These are phyloP conservation scores for Pyrus pyrifolia DNA, from an alignment of 306 rosid genomes.

Conservation along the genomic window DNA sequence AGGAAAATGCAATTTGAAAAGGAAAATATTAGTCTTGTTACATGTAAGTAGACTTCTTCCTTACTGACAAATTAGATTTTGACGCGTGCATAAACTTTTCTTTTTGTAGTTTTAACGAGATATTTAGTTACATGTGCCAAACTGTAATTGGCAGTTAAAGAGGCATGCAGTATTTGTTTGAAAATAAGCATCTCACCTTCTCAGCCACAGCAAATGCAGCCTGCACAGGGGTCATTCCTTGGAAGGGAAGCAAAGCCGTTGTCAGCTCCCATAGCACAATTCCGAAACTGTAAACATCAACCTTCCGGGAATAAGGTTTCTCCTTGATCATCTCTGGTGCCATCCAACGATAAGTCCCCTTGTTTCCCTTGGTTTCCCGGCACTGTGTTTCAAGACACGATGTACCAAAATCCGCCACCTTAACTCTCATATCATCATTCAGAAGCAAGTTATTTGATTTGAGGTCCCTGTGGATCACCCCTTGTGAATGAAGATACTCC, in stretches of 20 bases:
- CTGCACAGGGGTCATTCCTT: constrained; percentile 99
- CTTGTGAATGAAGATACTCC: constrained; percentile 98
- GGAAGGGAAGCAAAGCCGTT: constrained; percentile 86
- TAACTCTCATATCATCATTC: constrained; percentile 95
- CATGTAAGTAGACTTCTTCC: too few species aligned
- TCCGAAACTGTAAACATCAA: constrained; percentile 93
- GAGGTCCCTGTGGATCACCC: constrained; percentile 91
- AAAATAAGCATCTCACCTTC: constrained; percentile 54
- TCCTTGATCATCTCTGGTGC: constrained; percentile 98
- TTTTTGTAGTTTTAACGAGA: too few species aligned
- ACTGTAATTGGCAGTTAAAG: neutral
- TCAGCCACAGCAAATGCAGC: constrained; percentile 99
- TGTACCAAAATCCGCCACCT: constrained; percentile 95
- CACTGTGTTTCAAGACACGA: constrained; percentile 92
- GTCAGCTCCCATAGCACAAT: constrained; percentile 98
- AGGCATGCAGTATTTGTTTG: neutral
- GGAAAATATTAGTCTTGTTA: neutral
- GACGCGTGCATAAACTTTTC: too few species aligned
- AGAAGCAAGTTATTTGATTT: constrained; percentile 92
- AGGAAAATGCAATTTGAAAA: neutral
- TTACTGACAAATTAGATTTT: too few species aligned
- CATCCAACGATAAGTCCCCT: constrained; percentile 98
- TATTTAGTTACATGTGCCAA: neutral
- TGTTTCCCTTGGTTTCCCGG: constrained; percentile 88
- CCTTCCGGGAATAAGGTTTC: constrained; percentile 74